Percentiles rank a stretch among this genome's conserved stretches.
Conservation (phyloP, 2,329 filamentous ascomycete genomes). For the Aspergillus chevalieri region DNA sequence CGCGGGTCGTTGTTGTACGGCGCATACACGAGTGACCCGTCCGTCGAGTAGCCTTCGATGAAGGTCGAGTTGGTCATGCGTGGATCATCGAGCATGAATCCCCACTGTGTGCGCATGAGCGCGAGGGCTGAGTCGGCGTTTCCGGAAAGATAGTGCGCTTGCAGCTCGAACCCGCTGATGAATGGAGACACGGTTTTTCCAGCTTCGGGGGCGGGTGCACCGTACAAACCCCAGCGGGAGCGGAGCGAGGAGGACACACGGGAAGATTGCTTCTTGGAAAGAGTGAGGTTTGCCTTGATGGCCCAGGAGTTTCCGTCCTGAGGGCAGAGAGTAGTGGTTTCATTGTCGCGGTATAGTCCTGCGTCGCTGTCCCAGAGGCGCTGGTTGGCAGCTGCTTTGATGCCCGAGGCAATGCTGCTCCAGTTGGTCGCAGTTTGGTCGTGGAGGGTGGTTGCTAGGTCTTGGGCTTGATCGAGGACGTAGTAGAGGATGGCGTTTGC, state of each 20-base stretch:
- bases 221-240: conserved; percentile 40
- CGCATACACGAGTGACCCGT: conserved; percentile 45
- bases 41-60: conserved; percentile 46
- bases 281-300: conserved; percentile 27
- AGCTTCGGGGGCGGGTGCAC: conserved; percentile 42
- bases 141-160: conserved; percentile 37
- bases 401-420: conserved; percentile 10
- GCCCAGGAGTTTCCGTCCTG: conserved; percentile 37
- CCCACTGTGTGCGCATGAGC: conserved; percentile 46
- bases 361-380: conserved; percentile 20
- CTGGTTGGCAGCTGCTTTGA: conserved; percentile 22
- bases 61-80: conserved; percentile 50
- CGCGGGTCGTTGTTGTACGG: conserved; percentile 45
- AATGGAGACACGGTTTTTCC: conserved; percentile 38
- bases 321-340: conserved; percentile 22
- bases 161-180: conserved; percentile 39
- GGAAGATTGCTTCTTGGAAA: conserved; percentile 15
- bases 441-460: conserved; percentile 15
- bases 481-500: conserved; percentile 43
- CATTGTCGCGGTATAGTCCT: conserved; percentile 24
- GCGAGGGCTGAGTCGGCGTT: conserved; percentile 35
- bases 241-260: conserved; percentile 33
- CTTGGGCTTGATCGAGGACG: conserved; percentile 17
- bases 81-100: conserved; percentile 51
- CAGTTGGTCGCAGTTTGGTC: conserved; percentile 14